Evolutionary conservation across 2,329 filamentous ascomycete species (phyloP), one percentile per base, ranked within the genome.

Genomic region (Alternaria consortialis): DNA sequence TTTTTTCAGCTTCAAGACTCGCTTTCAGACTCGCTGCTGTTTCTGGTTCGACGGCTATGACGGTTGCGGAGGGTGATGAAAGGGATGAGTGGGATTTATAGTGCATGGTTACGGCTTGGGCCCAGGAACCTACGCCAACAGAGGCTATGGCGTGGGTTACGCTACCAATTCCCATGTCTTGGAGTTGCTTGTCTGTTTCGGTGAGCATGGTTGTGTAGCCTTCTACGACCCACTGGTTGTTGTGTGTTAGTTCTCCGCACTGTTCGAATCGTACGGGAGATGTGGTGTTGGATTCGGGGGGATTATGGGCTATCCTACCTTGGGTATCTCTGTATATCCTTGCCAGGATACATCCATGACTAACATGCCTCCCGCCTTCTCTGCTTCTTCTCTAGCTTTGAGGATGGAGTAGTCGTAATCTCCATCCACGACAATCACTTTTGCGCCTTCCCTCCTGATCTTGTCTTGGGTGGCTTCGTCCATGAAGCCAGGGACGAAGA

Each of bases 171-270:
- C 56, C 62, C 0, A 80, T 65, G 0, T 78, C 76, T 0, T 82
- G 72, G 9, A 90, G 71, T 70, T 94, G 90, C 20, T 81, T 74
- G 51, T 93, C 90, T 0, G 87, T 81, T 71, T 95, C 92, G 3
- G 78, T 74, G 63, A 94, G 80, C 85, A 94, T 89, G 0, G 91
- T 93, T 5, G 83, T 83, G 69, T 94, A 95, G 0, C 92, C 92
- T 62, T 94, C 88, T 0, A 93, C 89, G 23, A 94, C 90, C 88
- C 90, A 93, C 76, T 86, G 47, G 20, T 20, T 20, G 20, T 20
- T 20, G 20, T 20, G 20, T 20, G 20, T 20, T 20, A 20, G 20
- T 20, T 20, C 2, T 20, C 20, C 20, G 20, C 20, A 20, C 20
- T 20, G 20, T 20, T 20, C 20, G 20, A 20, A 20, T 20, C 20